Evolutionary conservation across 768 basidiomycete species (phyloP).

Genomic region (Naganishia friedmannii): DNA sequence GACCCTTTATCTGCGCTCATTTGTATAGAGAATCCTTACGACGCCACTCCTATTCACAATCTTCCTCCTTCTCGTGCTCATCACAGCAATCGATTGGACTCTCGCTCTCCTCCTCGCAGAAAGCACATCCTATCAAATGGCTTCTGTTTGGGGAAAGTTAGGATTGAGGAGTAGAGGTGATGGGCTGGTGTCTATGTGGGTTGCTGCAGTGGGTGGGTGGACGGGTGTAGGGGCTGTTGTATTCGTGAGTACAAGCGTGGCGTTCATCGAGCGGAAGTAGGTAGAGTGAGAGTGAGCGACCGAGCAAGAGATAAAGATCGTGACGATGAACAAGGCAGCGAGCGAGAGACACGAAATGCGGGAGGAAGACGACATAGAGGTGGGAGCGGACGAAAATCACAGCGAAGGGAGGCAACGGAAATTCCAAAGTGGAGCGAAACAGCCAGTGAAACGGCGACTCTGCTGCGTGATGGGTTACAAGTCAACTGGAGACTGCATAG

Average conservation of each 20-base stretch:
- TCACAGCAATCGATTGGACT: slow-evolving; percentile 38
- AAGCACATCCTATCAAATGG: slow-evolving; percentile 43
- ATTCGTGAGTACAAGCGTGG: slow-evolving; percentile 37
- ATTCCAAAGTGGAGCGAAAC: no score
- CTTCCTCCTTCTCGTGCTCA: slow-evolving; percentile 40
- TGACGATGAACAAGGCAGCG: not conserved
- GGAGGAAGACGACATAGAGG: no score
- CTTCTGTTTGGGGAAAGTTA: slow-evolving; percentile 35
- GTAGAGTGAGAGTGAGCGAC: not conserved
- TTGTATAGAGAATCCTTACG: slow-evolving; percentile 44
- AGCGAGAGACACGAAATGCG: not conserved
- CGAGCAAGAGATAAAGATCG: no score
- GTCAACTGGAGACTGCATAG: no score
- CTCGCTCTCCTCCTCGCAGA: slow-evolving; percentile 44
- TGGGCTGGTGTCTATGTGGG: slow-evolving; percentile 49
- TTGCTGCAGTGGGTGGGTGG: slow-evolving; percentile 47
- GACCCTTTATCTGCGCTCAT: no score
- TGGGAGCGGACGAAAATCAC: no score
- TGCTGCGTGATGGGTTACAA: no score
- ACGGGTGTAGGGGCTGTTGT: slow-evolving; percentile 45
- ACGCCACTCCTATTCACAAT: slow-evolving; percentile 40
- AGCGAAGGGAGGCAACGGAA: no score
- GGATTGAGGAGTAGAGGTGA: slow-evolving; percentile 37
- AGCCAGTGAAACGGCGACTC: no score
- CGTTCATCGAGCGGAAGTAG: not conserved